Conservation (phyloP, 2,329 filamentous ascomycete genomes). For the Mycosphaerella sp. region DNA sequence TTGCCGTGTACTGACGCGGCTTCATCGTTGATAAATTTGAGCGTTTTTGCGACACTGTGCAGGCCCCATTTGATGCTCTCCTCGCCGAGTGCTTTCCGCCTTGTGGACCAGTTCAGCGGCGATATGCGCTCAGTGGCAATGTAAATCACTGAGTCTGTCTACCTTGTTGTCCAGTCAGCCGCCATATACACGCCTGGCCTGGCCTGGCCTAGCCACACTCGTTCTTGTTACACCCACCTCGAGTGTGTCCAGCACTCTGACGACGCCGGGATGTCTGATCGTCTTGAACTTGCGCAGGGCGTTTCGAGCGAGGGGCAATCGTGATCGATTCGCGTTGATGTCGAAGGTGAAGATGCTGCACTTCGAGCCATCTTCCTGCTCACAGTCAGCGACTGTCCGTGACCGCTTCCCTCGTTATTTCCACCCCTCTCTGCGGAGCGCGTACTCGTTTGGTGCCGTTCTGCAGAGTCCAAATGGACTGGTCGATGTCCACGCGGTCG, state of each 20-base stretch:
- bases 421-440: constrained; percentile 13
- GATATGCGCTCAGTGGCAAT: constrained; percentile 88
- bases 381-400: constrained; percentile 10
- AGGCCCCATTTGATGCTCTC: constrained; percentile 98
- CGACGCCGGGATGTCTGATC: constrained; percentile 84
- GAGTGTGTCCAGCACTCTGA: constrained; percentile 89
- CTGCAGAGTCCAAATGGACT: constrained; percentile 93
- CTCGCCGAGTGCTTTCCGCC: constrained; percentile 75
- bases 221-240: constrained; percentile 55
- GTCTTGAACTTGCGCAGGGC: constrained; percentile 90
- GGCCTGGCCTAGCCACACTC: background rate
- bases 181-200: constrained; percentile 1
- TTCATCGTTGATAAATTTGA: constrained; percentile 95
- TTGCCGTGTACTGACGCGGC: constrained; percentile 86
- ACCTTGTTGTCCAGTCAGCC: constrained; percentile 34
- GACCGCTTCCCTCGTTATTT: background rate
- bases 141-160: constrained; percentile 94
- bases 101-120: constrained; percentile 83
- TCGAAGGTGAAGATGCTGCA: constrained; percentile 99
- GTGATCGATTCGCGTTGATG: constrained; percentile 68
- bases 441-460: constrained; percentile 84
- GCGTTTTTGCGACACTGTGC: constrained; percentile 76
- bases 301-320: constrained; percentile 82
- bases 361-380: constrained; percentile 81
- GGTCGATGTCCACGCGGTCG: constrained; percentile 83